phyloP scores from a whole-genome alignment of 2,329 filamentous ascomycete genomes.

The Talaromyces sp. region DNA sequence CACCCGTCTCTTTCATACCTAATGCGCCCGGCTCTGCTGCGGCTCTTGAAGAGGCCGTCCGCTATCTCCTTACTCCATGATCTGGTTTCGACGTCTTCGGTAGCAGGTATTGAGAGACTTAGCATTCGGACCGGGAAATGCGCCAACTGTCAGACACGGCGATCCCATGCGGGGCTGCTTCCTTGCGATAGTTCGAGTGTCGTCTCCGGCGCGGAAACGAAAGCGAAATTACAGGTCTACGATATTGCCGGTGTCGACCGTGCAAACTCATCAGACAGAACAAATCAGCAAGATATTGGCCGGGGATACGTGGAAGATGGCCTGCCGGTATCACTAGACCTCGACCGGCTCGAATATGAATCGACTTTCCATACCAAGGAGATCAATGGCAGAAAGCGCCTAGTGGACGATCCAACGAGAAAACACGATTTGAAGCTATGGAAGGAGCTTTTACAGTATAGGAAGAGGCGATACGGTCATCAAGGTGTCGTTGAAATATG shows the following conservation, averaged over 20 bases:
- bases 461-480: conserved; percentile 40
- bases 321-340: conserved; percentile 23
- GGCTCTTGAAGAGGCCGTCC: conserved; percentile 40
- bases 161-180: conserved; percentile 11
- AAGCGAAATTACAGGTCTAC: conserved; percentile 21
- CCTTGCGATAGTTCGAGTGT: not conserved
- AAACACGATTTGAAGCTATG: conserved; percentile 39
- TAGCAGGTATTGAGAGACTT: conserved; percentile 32
- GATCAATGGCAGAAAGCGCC: conserved; percentile 30
- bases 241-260: conserved; percentile 23
- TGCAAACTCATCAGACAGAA: not conserved
- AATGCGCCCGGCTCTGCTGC: conserved; percentile 42
- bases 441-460: conserved; percentile 41
- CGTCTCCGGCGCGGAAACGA: conserved; percentile 13
- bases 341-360: conserved; percentile 37
- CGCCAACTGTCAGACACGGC: conserved; percentile 25
- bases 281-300: not conserved
- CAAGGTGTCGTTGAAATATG: conserved; percentile 40
- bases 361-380: conserved; percentile 36
- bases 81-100: conserved; percentile 23
- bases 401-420: conserved; percentile 33
- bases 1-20: conserved; percentile 19
- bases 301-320: not conserved
- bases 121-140: conserved; percentile 22
- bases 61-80: conserved; percentile 35